Conservation (phyloP, 2,329 filamentous ascomycete species). For the Neopestalotiopsis sp. region DNA sequence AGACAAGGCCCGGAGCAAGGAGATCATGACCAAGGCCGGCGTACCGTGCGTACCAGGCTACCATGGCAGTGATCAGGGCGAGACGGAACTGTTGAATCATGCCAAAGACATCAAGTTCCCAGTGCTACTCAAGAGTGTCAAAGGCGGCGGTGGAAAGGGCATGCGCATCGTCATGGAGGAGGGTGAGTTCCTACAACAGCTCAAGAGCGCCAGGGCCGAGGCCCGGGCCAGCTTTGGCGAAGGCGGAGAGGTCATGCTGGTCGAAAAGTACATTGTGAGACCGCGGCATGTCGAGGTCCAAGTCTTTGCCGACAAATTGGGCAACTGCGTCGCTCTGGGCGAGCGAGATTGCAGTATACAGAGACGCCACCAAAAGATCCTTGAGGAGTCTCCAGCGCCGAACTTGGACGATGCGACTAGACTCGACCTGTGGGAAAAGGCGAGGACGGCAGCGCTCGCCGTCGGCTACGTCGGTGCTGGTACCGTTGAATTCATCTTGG, state of each 20-base stretch:
- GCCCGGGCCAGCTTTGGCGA: conserved; percentile 82
- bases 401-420: conserved; percentile 62
- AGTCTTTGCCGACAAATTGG: conserved; percentile 82
- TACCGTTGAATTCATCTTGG: conserved; percentile 89
- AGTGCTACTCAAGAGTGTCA: conserved; percentile 80
- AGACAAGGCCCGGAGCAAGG: conserved; percentile 76
- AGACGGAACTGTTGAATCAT: conserved; percentile 63
- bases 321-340: conserved; percentile 81
- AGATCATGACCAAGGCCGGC: conserved; percentile 95
- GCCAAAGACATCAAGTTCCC: conserved; percentile 74
- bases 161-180: conserved; percentile 75
- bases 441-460: conserved; percentile 70
- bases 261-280: conserved; percentile 81
- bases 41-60: conserved; percentile 97
- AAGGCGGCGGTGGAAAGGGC: conserved; percentile 83
- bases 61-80: conserved; percentile 83
- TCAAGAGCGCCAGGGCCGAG: conserved; percentile 75
- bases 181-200: conserved; percentile 72
- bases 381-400: conserved; percentile 87
- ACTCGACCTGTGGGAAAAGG: conserved; percentile 69
- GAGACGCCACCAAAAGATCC: conserved; percentile 85
- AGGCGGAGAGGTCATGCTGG: conserved; percentile 77
- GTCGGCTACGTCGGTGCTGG: conserved; percentile 89
- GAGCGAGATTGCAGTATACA: conserved; percentile 91
- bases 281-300: conserved; percentile 90